phyloP scores from a whole-genome alignment of 371 early-diverging fungal genomes.

The Parasitella parasitica region DNA sequence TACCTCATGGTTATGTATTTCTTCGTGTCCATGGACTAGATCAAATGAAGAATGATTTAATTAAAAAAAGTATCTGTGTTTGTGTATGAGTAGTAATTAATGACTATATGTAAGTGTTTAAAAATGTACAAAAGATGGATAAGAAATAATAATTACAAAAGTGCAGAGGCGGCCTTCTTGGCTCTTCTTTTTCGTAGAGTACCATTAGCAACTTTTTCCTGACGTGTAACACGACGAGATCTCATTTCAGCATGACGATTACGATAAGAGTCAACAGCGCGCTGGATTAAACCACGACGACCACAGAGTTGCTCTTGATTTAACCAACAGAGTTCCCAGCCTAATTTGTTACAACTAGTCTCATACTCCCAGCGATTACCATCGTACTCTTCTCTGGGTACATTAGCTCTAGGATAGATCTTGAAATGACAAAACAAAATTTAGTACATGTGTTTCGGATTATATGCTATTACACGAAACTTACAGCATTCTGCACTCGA shows the following conservation, averaged over 20 bases:
- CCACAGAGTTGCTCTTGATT: slow-evolving; percentile 77
- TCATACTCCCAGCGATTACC: slow-evolving; percentile 93
- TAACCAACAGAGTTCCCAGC: slow-evolving; percentile 82
- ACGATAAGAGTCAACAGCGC: slow-evolving; percentile 89
- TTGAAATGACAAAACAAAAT: neutral
- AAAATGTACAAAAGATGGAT: neutral
- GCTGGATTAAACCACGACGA: slow-evolving; percentile 85
- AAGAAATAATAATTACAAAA: neutral
- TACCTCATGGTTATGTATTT: neutral
- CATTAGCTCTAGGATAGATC: slow-evolving; percentile 84
- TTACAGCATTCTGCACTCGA: slow-evolving; percentile 69
- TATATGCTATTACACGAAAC: neutral
- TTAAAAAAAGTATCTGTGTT: neutral
- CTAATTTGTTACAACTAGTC: slow-evolving; percentile 81
- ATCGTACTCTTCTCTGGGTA: slow-evolving; percentile 58
- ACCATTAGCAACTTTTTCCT: slow-evolving; percentile 74
- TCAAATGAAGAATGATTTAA: neutral
- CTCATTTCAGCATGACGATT: slow-evolving; percentile 74
- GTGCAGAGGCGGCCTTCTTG: slow-evolving; percentile 17
- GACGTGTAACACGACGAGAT: slow-evolving; percentile 70
- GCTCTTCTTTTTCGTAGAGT: slow-evolving; percentile 56
- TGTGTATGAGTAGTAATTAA: neutral
- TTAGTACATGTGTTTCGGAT: neutral
- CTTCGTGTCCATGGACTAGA: neutral
- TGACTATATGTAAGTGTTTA: neutral